Percentiles rank a stretch among this genome's conserved stretches.
Evolutionary conservation across 2,329 filamentous ascomycete species (phyloP).

Genomic region (Talaromyces piceae): DNA sequence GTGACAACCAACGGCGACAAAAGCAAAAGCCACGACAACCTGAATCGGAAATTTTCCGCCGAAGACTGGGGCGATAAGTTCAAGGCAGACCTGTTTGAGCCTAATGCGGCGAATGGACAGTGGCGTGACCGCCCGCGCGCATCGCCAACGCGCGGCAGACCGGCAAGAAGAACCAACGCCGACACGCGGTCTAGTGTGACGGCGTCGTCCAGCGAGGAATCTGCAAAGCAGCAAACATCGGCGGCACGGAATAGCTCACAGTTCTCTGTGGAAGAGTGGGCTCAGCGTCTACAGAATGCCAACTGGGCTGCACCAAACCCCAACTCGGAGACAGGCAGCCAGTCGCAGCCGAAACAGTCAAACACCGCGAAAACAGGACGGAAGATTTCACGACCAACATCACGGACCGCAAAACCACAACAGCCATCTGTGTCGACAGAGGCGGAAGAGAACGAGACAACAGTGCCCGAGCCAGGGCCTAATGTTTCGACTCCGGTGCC

Average conservation of each 20-base stretch:
- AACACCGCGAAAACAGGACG: constrained; percentile 26
- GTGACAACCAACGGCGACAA: constrained; percentile 18
- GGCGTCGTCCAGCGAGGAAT: constrained; percentile 16
- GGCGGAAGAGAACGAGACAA: constrained; percentile 30
- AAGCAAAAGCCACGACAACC: constrained; percentile 26
- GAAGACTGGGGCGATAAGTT: constrained; percentile 35
- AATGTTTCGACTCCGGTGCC: constrained; percentile 13
- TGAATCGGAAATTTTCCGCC: constrained; percentile 35
- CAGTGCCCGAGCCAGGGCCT: constrained; percentile 16
- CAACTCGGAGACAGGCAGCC: background rate
- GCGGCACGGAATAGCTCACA: constrained; percentile 26
- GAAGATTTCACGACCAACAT: constrained; percentile 22
- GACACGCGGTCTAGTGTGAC: constrained; percentile 11
- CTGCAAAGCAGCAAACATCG: constrained; percentile 19
- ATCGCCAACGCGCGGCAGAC: constrained; percentile 15
- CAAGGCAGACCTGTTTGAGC: constrained; percentile 31
- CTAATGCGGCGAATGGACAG: constrained; percentile 20
- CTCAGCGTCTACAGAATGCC: constrained; percentile 28
- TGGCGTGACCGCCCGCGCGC: constrained; percentile 14
- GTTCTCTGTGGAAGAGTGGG: constrained; percentile 35
- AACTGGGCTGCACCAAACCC: constrained; percentile 21
- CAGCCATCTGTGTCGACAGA: constrained; percentile 32
- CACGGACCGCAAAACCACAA: constrained; percentile 22
- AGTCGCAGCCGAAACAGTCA: constrained; percentile 5
- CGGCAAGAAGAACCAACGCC: constrained; percentile 10